phyloP scores from a whole-genome alignment of 805 yeast species.

The Metschnikowia chrysomelidarum region DNA sequence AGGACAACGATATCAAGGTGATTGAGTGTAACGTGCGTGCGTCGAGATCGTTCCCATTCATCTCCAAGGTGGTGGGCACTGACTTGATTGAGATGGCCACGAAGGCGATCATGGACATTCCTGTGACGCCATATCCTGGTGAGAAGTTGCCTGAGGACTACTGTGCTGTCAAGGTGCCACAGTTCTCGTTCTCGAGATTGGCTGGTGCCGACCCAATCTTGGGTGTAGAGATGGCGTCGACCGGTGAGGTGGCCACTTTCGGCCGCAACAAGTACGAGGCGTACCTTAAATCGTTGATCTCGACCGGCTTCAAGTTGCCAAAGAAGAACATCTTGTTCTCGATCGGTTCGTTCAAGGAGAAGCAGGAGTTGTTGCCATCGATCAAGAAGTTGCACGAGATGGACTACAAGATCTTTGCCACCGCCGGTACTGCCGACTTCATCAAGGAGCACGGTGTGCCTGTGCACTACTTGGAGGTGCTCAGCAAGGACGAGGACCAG shows the following conservation, averaged over 20 bases:
- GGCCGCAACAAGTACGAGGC: conserved; percentile 98
- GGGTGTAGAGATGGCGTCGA: conserved; percentile 99
- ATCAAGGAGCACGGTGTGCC: conserved; percentile 92
- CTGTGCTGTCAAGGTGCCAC: conserved; percentile 96
- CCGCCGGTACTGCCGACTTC: conserved; percentile 99
- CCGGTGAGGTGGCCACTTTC: conserved; percentile 98
- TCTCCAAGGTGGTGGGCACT: conserved; percentile 94
- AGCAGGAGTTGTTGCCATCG: conserved; percentile 87
- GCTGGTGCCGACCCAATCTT: conserved; percentile 97
- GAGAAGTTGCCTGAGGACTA: conserved; percentile 87
- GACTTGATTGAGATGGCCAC: conserved; percentile 97
- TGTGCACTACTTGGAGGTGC: conserved; percentile 89
- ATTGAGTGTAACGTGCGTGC: conserved; percentile 99
- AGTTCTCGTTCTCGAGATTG: conserved; percentile 93
- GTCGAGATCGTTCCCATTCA: conserved; percentile 98
- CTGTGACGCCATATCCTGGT: conserved; percentile 86
- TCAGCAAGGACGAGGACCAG: conserved; percentile 70
- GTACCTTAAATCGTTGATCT: conserved; percentile 86
- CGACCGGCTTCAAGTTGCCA: conserved; percentile 94
- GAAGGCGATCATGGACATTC: conserved; percentile 86
- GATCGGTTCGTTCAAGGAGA: conserved; percentile 95
- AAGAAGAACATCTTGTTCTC: conserved; percentile 92
- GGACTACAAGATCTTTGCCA: conserved; percentile 91
- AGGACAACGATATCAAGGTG: conserved; percentile 93
- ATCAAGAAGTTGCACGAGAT: conserved; percentile 75